phyloP scores from a whole-genome alignment of 2,329 filamentous ascomycete genomes.

The Colletotrichum echinochloae region DNA sequence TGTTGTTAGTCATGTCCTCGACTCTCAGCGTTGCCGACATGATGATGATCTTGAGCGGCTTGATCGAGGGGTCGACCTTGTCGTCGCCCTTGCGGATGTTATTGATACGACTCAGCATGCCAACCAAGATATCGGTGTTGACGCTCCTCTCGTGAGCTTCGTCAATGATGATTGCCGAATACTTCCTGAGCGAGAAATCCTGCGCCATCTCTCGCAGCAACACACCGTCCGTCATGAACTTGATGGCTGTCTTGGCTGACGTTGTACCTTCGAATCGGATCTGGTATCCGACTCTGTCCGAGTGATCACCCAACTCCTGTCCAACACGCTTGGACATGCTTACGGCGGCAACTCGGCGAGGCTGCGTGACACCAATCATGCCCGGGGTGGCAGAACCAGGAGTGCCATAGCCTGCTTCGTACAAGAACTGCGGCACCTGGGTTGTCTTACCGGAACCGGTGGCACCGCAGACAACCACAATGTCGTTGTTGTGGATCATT shows the following conservation, averaged over 20 bases:
- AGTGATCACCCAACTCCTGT: constrained; percentile 83
- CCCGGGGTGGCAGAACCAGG: constrained; percentile 83
- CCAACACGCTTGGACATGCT: constrained; percentile 95
- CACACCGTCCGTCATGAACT: constrained; percentile 99
- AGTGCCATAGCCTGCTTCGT: constrained; percentile 91
- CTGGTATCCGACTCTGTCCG: constrained; percentile 87
- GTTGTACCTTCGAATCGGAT: constrained; percentile 94
- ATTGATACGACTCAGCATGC: constrained; percentile 94
- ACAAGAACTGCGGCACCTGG: constrained; percentile 95
- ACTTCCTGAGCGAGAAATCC: constrained; percentile 88
- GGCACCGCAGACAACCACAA: constrained; percentile 91
- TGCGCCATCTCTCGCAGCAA: constrained; percentile 90
- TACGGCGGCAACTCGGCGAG: constrained; percentile 92
- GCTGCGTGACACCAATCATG: constrained; percentile 95
- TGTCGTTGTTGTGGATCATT: constrained; percentile 90
- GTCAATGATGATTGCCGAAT: constrained; percentile 94
- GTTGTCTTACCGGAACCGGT: constrained; percentile 99
- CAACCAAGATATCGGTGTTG: constrained; percentile 98
- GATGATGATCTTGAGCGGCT: constrained; percentile 91
- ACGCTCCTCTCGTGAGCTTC: constrained; percentile 97
- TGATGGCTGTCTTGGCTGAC: constrained; percentile 85
- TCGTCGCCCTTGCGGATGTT: constrained; percentile 82
- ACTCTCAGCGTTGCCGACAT: constrained; percentile 97
- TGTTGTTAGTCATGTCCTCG: constrained; percentile 89
- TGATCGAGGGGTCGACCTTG: constrained; percentile 75